Evolutionary conservation across 805 yeast species (phyloP).

Genomic region (Starmerella apis): DNA sequence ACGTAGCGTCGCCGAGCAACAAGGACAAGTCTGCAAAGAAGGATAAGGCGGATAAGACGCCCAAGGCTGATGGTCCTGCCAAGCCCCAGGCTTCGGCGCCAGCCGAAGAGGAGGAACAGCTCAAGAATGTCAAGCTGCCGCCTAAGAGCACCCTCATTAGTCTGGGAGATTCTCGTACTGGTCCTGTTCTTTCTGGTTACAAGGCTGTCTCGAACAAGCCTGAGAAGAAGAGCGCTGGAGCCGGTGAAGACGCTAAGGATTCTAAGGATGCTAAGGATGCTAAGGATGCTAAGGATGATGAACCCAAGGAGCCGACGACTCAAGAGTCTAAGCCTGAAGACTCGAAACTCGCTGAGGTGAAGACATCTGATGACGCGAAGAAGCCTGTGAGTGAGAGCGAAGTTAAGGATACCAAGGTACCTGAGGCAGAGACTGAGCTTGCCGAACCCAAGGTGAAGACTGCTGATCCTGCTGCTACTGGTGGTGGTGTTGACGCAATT

Average conservation of each 20-base stretch:
- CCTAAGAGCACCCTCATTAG: slow-evolving; percentile 37
- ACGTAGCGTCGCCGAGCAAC: not conserved
- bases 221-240: slow-evolving; percentile 8
- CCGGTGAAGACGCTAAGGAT: slow-evolving; percentile 9
- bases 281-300: slow-evolving; percentile 15
- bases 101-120: slow-evolving; percentile 33
- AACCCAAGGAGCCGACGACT: not conserved
- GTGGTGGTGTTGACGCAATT: not conserved
- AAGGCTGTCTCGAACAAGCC: slow-evolving; percentile 5
- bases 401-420: not conserved
- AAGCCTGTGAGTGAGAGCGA: not conserved
- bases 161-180: slow-evolving; percentile 18
- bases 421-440: not conserved
- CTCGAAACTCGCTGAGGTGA: not conserved
- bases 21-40: not conserved
- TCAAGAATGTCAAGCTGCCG: slow-evolving; percentile 37
- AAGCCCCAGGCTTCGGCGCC: not conserved
- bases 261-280: not conserved
- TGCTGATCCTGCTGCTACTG: slow-evolving; percentile 5
- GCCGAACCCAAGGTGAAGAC: not conserved
- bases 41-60: not conserved
- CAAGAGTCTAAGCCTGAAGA: not conserved
- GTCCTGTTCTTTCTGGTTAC: slow-evolving; percentile 19
- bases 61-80: slow-evolving; percentile 2
- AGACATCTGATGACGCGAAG: slow-evolving; percentile 11